Conservation (phyloP, 768 basidiomycete genomes). For the Kwoniella sp. region DNA sequence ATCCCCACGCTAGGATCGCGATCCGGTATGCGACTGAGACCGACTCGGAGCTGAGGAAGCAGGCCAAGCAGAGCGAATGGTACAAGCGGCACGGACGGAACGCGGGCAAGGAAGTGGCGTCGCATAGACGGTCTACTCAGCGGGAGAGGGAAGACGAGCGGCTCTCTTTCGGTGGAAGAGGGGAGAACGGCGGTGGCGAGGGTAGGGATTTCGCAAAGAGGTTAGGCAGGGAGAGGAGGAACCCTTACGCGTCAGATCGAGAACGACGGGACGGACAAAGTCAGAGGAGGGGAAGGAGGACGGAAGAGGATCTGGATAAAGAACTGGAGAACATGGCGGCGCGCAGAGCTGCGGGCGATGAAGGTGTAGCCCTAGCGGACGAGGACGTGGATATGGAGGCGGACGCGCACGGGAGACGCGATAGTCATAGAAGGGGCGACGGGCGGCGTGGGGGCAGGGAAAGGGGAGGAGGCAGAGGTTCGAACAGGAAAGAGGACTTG, state of each 20-base stretch:
- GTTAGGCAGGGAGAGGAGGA: slow-evolving; percentile 62
- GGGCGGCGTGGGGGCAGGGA: neutral
- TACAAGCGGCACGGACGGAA: slow-evolving; percentile 47
- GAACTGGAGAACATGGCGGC: slow-evolving; percentile 88
- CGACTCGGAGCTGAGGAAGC: slow-evolving; percentile 38
- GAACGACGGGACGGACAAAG: slow-evolving; percentile 69
- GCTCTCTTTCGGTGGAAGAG: slow-evolving; percentile 23
- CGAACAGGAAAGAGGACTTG: slow-evolving; percentile 40
- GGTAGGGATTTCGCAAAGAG: slow-evolving; percentile 39
- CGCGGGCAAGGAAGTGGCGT: slow-evolving; percentile 48
- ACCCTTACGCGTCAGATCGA: slow-evolving; percentile 61
- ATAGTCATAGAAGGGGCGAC: slow-evolving; percentile 3
- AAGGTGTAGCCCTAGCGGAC: slow-evolving; percentile 66
- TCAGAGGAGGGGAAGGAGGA: slow-evolving; percentile 81
- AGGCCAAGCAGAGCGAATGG: slow-evolving; percentile 48
- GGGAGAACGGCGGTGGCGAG: slow-evolving; percentile 25
- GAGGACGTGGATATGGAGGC: slow-evolving; percentile 62
- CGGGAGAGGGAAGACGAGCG: slow-evolving; percentile 18
- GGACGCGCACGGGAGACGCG: slow-evolving; percentile 4
- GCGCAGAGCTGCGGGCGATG: slow-evolving; percentile 74
- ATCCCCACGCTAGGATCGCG: slow-evolving; percentile 46
- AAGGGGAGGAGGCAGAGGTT: slow-evolving; percentile 16
- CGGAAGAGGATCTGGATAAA: slow-evolving; percentile 83
- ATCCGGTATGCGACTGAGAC: slow-evolving; percentile 47
- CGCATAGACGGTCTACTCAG: slow-evolving; percentile 16